Evolutionary conservation across 768 basidiomycete genomes (phyloP).

Genomic region (Russula ochroleuca): DNA sequence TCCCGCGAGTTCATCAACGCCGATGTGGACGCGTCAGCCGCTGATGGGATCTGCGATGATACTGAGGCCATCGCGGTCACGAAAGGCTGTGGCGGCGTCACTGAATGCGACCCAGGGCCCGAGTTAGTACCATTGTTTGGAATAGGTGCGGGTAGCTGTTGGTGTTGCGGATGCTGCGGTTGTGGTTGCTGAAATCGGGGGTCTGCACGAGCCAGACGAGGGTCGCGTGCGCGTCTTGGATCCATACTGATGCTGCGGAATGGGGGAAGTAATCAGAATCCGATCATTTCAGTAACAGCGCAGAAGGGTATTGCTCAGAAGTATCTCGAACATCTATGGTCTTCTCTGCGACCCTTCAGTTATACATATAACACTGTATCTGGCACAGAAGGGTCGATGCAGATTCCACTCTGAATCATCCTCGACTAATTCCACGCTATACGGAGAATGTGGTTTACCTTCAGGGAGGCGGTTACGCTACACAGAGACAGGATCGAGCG

Average conservation of each 20-base stretch:
- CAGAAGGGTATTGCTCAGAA: slow-evolving; percentile 54
- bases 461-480: background rate
- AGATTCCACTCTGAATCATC: slow-evolving; percentile 97
- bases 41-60: slow-evolving; percentile 17
- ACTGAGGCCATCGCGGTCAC: slow-evolving; percentile 24
- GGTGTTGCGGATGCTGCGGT: slow-evolving; percentile 27
- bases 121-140: slow-evolving; percentile 18
- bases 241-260: slow-evolving; percentile 50
- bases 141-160: background rate
- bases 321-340: slow-evolving; percentile 88
- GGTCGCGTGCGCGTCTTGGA: slow-evolving; percentile 75
- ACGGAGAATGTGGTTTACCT: slow-evolving; percentile 13
- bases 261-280: slow-evolving; percentile 22
- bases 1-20: background rate
- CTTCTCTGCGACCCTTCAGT: slow-evolving; percentile 64
- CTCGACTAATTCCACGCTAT: slow-evolving; percentile 22
- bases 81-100: slow-evolving; percentile 29
- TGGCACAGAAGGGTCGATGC: slow-evolving; percentile 53
- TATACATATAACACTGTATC: slow-evolving; percentile 18
- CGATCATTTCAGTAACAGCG: slow-evolving; percentile 20
- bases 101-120: slow-evolving; percentile 20
- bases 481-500: background rate
- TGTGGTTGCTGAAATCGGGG: slow-evolving; percentile 52
- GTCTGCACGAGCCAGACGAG: slow-evolving; percentile 67
- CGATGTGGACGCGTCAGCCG: slow-evolving; percentile 15